These are phyloP conservation scores for Aechmea fasciata DNA, from an alignment of 176 grass and related monocot species.

Conservation along the genomic window DNA sequence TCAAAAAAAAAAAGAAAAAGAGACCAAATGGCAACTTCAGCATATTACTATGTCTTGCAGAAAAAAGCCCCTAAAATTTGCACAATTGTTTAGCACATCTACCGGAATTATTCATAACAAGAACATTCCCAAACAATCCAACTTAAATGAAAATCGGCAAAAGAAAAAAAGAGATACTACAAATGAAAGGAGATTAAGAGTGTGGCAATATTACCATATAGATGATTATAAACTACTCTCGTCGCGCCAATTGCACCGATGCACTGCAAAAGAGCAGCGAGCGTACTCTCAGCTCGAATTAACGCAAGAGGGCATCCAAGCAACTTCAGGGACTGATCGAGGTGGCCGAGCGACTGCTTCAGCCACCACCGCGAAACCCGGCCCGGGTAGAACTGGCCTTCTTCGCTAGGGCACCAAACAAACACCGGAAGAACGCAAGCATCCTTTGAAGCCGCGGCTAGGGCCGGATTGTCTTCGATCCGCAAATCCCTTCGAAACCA, in stretches of 20 bases:
- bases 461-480: constrained; percentile 79
- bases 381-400: constrained; percentile 68
- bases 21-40: no score
- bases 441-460: constrained; percentile 44
- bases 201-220: constrained; percentile 51
- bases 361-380: constrained; percentile 90
- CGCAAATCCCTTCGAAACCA: constrained; percentile 96
- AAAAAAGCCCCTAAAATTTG: no score
- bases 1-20: no score
- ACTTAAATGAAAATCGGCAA: neutral
- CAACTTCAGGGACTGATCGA: constrained; percentile 46
- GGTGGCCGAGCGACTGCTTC: constrained; percentile 67
- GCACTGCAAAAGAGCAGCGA: constrained; percentile 55
- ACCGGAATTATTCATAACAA: no score
- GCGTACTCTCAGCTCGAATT: constrained; percentile 55
- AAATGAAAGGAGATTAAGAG: neutral
- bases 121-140: neutral
- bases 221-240: constrained; percentile 75
- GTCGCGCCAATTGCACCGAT: constrained; percentile 40
- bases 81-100: no score
- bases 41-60: no score
- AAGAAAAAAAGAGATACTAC: neutral
- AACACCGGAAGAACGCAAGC: constrained; percentile 67
- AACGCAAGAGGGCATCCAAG: constrained; percentile 59
- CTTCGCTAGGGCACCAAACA: constrained; percentile 75